Evolutionary conservation across 768 basidiomycete species (phyloP), one percentile per base, ranked within the genome.

Genomic region (Paxillus ammoniavirescens): DNA sequence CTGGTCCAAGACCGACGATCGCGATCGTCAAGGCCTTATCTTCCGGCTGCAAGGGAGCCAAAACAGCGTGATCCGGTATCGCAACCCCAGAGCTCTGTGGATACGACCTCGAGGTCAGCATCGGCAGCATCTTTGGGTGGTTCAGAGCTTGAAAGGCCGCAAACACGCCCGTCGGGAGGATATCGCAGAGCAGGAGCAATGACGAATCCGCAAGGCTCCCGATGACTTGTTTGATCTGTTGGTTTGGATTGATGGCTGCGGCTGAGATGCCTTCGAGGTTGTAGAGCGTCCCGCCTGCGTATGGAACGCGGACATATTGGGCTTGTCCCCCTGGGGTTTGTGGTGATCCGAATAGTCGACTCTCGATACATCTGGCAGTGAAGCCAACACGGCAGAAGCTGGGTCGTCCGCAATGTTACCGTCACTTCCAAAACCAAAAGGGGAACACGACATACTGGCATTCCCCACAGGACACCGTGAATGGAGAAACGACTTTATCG

Each of bases 401-500:
- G 49, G 15, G 28, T 38, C 7, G 31, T 15, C 47, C 23, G 42
- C 26, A 14, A 17, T 2, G 28, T 49, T 28, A 50, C 33, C 14
- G 49, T 6, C 17, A 23, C 31, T 37, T n/a, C 41, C 1, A 2
- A 18, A 31, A 8, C 14, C 6, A n/a, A 45, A 18, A 30, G 7
- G 9, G 9, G 12, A 30, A 33, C 5, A 10, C 2, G 41, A 77
- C 83, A 63, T 55, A 92, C 89, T 85, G 81, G 78, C 91, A 93
- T 64, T 91, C 89, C n/a, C 84, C 86, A 58, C 91, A 93, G 46
- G 82, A 88, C n/a, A 80, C 77, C 0, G 89, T 89, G 69, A 91
- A 92, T 3, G 91, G 87, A 1, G 88, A 83, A 21, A 92, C 83
- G 13, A 92, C 86, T 61, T 83, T 87, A 64, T 92, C 86, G 5